Conservation (phyloP, 139 green algal genomes). For the Picochlorum sp. region DNA sequence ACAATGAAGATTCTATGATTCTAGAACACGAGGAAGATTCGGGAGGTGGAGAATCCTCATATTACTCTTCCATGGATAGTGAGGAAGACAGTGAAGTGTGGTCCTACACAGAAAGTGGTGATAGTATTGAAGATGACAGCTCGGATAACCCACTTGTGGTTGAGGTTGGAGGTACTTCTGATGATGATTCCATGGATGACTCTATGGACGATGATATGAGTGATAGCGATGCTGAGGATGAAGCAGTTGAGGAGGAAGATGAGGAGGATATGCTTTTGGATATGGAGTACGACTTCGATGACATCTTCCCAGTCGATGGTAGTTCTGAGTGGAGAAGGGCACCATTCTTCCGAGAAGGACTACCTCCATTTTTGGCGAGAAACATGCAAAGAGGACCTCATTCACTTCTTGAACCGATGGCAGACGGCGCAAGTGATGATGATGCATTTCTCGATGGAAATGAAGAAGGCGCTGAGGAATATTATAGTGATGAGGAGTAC, state of each 20-base stretch:
- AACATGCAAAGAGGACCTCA: neutral
- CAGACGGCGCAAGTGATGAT: neutral
- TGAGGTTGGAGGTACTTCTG: neutral
- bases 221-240: neutral
- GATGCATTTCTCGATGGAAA: conserved; percentile 8
- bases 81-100: neutral
- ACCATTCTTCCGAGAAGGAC: too few relatives aligned
- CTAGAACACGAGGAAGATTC: neutral
- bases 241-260: neutral
- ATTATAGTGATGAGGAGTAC: conserved; percentile 13
- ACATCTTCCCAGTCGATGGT: neutral
- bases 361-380: neutral
- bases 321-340: too few relatives aligned
- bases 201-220: conserved; percentile 1
- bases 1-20: neutral
- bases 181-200: conserved; percentile 1
- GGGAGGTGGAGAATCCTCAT: neutral
- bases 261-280: neutral
- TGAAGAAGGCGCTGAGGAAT: conserved; percentile 19
- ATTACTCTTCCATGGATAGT: neutral
- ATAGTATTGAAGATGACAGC: neutral
- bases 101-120: conserved; percentile 4
- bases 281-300: conserved; percentile 2
- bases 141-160: neutral
- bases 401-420: neutral